Evolutionary conservation across 371 early-diverging fungal genomes (phyloP).

Genomic region (Mucor velutinosus): DNA sequence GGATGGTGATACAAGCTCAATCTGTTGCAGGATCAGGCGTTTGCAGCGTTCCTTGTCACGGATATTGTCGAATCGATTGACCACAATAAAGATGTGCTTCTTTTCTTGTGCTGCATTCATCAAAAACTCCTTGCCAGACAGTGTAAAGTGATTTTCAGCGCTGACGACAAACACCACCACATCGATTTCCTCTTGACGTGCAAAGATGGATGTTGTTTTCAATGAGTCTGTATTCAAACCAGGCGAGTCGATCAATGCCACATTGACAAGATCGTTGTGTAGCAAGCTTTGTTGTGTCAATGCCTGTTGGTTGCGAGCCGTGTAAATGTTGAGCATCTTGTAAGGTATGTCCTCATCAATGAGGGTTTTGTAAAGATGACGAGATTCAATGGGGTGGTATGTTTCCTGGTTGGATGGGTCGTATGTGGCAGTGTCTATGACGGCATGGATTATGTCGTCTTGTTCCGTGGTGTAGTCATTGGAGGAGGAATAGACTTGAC

Average conservation of each 20-base stretch:
- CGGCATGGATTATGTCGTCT: conserved; percentile 90
- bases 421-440: conserved; percentile 25
- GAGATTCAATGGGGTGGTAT: conserved; percentile 68
- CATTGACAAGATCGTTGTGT: conserved; percentile 90
- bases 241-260: conserved; percentile 96
- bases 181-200: conserved; percentile 97
- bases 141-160: conserved; percentile 98
- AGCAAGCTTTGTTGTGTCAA: conserved; percentile 67
- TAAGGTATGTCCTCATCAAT: conserved; percentile 66
- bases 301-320: conserved; percentile 49
- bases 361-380: conserved; percentile 61
- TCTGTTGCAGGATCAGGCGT: conserved; percentile 91
- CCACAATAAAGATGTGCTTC: conserved; percentile 96
- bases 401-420: conserved; percentile 40
- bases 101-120: conserved; percentile 95
- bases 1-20: conserved; percentile 87
- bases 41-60: conserved; percentile 92
- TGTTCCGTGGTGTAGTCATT: background rate
- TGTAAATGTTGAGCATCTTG: conserved; percentile 90
- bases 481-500: conserved; percentile 75
- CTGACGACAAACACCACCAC: conserved; percentile 98
- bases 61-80: conserved; percentile 96
- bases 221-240: conserved; percentile 97
- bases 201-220: conserved; percentile 95
- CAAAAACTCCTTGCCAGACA: conserved; percentile 95